Conservation (phyloP, 306 rosid species). For the Acacia confusa region DNA sequence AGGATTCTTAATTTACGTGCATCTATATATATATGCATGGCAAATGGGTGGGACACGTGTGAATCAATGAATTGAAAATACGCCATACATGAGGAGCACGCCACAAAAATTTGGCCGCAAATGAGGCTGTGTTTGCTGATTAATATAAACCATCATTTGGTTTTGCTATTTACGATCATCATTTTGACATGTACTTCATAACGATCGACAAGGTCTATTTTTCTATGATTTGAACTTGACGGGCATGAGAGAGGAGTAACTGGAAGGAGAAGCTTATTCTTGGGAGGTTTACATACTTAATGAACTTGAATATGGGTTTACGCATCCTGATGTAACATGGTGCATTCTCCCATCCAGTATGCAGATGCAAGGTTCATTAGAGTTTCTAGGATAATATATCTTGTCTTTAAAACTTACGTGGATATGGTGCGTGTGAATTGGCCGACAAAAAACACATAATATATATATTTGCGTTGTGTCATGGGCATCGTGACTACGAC, state of each 20-base stretch:
- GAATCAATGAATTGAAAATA: background rate
- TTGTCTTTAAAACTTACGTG: no score
- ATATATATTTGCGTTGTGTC: no score
- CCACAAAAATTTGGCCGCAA: slow-evolving; percentile 27
- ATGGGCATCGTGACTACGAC: no score
- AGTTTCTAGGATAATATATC: no score
- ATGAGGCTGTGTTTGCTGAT: background rate
- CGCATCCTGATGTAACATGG: background rate
- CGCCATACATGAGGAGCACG: background rate
- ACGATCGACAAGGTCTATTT: background rate
- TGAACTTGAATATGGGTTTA: background rate
- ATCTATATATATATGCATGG: slow-evolving; percentile 29
- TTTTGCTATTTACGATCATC: slow-evolving; percentile 1
- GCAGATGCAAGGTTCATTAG: no score
- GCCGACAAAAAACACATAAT: no score
- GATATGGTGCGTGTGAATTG: no score
- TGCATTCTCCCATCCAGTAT: no score
- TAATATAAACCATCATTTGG: background rate
- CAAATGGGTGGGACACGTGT: slow-evolving; percentile 28
- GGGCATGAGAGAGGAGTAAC: no score
- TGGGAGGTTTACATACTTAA: no score
- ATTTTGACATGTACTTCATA: slow-evolving; percentile 6
- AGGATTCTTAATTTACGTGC: slow-evolving; percentile 27
- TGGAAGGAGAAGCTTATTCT: no score
- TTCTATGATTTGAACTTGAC: background rate